Conservation (phyloP, 768 basidiomycete genomes). For the Dentipellis fragilis region DNA sequence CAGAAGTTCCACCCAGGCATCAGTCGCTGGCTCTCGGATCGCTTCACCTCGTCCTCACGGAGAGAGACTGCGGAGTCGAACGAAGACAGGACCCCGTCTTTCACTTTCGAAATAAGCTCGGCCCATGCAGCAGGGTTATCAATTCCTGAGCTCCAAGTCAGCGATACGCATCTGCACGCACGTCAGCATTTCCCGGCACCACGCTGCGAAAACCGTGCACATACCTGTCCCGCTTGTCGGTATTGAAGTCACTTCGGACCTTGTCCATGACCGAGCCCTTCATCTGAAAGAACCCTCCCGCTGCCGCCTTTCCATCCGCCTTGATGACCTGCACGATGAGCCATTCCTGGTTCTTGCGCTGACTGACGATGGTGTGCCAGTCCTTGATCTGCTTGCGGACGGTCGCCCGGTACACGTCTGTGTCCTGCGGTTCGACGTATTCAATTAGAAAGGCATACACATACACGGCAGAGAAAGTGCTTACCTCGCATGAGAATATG, state of each 20-base stretch:
- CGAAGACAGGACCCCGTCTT: slow-evolving; percentile 78
- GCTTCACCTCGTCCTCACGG: slow-evolving; percentile 83
- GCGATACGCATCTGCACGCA: slow-evolving; percentile 61
- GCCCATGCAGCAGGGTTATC: slow-evolving; percentile 79
- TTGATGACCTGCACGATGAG: slow-evolving; percentile 79
- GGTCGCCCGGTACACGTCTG: slow-evolving; percentile 67
- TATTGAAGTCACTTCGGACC: slow-evolving; percentile 85
- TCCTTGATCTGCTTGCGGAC: slow-evolving; percentile 86
- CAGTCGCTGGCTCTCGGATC: slow-evolving; percentile 80
- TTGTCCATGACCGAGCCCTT: slow-evolving; percentile 84
- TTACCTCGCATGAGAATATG: slow-evolving; percentile 82
- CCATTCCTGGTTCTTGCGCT: slow-evolving; percentile 87
- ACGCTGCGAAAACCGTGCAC: not conserved
- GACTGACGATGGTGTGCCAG: slow-evolving; percentile 63
- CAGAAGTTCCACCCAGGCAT: slow-evolving; percentile 99
- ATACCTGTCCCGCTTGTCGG: slow-evolving; percentile 79
- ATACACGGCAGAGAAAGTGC: slow-evolving; percentile 13
- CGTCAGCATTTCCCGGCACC: slow-evolving; percentile 2
- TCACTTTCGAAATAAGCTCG: slow-evolving; percentile 79
- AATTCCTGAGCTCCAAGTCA: slow-evolving; percentile 62
- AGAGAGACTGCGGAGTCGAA: slow-evolving; percentile 72
- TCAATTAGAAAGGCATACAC: not conserved
- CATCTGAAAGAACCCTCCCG: slow-evolving; percentile 71
- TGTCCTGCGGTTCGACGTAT: slow-evolving; percentile 29
- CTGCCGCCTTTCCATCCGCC: slow-evolving; percentile 49